A percentile compares a stretch with the other conserved stretches of the same genome.
Evolutionary conservation across 306 rosid genomes (phyloP).

Genomic region (Prunus armeniaca): DNA sequence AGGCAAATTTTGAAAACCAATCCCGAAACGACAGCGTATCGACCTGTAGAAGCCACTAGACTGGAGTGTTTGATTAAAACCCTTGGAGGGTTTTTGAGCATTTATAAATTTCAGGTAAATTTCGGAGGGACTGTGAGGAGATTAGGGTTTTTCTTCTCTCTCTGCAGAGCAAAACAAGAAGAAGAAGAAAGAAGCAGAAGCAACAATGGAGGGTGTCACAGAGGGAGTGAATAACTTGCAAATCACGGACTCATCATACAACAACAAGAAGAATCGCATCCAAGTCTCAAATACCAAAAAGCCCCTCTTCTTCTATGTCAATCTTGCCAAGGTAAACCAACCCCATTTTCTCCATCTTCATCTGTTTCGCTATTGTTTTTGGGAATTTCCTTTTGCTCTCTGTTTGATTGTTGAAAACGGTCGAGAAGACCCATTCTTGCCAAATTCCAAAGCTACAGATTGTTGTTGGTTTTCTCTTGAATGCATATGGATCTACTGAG

Average conservation of each 20-base stretch:
- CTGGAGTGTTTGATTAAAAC: neutral
- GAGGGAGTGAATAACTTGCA: constrained; percentile 53
- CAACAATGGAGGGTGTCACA: constrained; percentile 48
- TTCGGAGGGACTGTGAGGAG: neutral
- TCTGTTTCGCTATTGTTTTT: neutral
- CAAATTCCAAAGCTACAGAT: neutral
- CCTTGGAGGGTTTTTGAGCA: neutral
- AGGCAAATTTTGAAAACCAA: neutral
- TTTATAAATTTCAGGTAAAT: neutral
- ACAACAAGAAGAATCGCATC: constrained; percentile 63
- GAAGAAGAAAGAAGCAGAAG: neutral
- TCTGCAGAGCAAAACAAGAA: too few species aligned
- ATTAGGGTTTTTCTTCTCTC: constrained; percentile 8
- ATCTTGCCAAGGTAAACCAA: constrained; percentile 57
- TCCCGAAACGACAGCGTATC: neutral
- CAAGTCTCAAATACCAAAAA: constrained; percentile 76
- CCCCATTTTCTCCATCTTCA: neutral
- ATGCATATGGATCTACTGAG: neutral
- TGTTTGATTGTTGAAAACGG: neutral
- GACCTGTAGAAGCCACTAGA: neutral
- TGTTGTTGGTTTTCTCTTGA: neutral
- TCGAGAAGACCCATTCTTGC: neutral
- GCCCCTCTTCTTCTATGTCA: constrained; percentile 73
- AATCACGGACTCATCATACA: constrained; percentile 34
- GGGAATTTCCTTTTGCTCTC: neutral